Base-by-base conservation (phyloP, 352 stramenopile species). In the Pythium dissotocum region DNA sequence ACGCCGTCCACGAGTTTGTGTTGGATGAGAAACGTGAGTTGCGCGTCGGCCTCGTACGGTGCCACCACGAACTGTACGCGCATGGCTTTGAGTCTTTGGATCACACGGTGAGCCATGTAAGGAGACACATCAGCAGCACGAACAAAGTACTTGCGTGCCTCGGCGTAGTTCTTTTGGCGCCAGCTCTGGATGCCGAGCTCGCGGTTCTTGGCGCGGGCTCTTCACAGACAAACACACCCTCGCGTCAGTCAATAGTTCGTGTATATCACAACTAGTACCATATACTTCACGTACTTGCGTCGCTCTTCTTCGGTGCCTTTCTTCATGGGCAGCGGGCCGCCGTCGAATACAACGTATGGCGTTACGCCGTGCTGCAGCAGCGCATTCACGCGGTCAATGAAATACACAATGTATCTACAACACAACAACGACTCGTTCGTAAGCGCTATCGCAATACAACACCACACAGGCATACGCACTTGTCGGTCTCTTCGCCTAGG, bases 1-100 rank as follows among this genome's bases (percentile, higher is more conserved):
- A 99, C 95, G 5, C 90, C 82, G 67, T 99, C 97, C 44, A 98
- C 79, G 32, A 97, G 67, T 60, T 81, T 87, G 10, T 76, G 70
- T 13, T 83, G 85, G 26, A 85, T 91, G 24, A 99, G 67, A 67
- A 96, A 98, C 8, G 97, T 96, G 62, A 99, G 74, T 78, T 99
- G 96, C 9, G 97, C 96, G 70, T 99, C 97, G 18, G 97, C 97
- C 79, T 99, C 97, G 72, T 99, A 99, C n/a, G 97, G 97, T 16
- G 97, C 97, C 1, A 99, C 95, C 28, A 99, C 80, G 75, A 96
- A 99, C 7, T 89, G 63, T 21, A 99, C 82, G 44, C 77, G 51
- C 76, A 91, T 83, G 6, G 70, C 26, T 13, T 36, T 32, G 18
- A 49, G 71, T 33, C 75, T 68, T 44, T 91, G 63, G 26, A 88